Percentiles rank a stretch among this genome's conserved stretches.
Conservation (phyloP, 148 eudicot species). For the Gaultheria prostrata region DNA sequence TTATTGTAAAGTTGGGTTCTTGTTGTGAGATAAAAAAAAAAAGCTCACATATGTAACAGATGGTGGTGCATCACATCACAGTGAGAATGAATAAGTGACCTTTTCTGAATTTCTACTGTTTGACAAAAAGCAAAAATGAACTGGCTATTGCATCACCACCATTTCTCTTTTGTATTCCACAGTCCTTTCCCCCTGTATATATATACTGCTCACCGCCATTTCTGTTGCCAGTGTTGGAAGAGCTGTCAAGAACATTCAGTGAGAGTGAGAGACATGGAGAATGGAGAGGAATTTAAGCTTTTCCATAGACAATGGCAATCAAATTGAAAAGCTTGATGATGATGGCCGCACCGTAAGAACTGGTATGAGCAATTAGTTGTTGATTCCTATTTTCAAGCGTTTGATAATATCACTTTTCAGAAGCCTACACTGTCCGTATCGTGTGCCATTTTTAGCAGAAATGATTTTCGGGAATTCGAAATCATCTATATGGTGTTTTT, state of each 20-base stretch:
- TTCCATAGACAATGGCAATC: not conserved
- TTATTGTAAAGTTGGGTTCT: not conserved
- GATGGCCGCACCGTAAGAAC: constrained; percentile 40
- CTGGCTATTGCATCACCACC: not conserved
- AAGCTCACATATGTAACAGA: not conserved
- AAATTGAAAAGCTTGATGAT: constrained; percentile 31
- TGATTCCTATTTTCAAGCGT: not conserved
- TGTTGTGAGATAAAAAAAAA: not conserved
- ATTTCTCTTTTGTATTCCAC: not conserved
- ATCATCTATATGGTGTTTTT: not conserved
- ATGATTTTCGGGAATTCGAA: not conserved
- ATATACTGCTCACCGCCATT: not conserved
- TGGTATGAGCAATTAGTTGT: constrained; percentile 19
- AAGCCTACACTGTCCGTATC: not conserved
- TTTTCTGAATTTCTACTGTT: not conserved
- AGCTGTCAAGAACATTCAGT: not conserved
- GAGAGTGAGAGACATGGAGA: constrained; percentile 7
- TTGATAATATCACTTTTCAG: not conserved
- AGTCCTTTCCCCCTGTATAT: not conserved
- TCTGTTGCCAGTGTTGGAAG: not conserved
- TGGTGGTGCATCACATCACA: no score
- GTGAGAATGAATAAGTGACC: not conserved
- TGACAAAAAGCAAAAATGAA: not conserved
- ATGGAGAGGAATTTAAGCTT: constrained; percentile 11
- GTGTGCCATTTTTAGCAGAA: not conserved